phyloP scores from a whole-genome alignment of 345 rosid genomes.

The rapeseed (Brassica napus) region Da-Ae NC_063444.1:2754501-2755000 shows the following conservation, averaged over 20 bases:
- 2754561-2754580: constrained; percentile 7
- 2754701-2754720: constrained; percentile 24
- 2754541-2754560: background rate
- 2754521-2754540: constrained; percentile 7
- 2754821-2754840: constrained; percentile 25
- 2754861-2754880: background rate
- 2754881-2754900: constrained; percentile 7
- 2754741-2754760: constrained; percentile 26
- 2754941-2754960: background rate
- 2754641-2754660: constrained; percentile 27
- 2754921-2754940: background rate
- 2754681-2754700: background rate
- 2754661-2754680: constrained; percentile 11
- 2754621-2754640: constrained; percentile 10
- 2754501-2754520: no score
- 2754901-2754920: constrained; percentile 11
- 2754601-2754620: constrained; percentile 17
- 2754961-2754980: constrained; percentile 27
- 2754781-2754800: constrained; percentile 30
- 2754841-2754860: background rate
- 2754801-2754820: constrained; percentile 3
- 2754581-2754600: background rate
- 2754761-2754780: constrained; percentile 19
- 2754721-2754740: background rate
- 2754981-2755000: constrained; percentile 33